Evolutionary conservation across 331 rosid species (phyloP).

Genomic region (Phaseolus coccineus): DNA sequence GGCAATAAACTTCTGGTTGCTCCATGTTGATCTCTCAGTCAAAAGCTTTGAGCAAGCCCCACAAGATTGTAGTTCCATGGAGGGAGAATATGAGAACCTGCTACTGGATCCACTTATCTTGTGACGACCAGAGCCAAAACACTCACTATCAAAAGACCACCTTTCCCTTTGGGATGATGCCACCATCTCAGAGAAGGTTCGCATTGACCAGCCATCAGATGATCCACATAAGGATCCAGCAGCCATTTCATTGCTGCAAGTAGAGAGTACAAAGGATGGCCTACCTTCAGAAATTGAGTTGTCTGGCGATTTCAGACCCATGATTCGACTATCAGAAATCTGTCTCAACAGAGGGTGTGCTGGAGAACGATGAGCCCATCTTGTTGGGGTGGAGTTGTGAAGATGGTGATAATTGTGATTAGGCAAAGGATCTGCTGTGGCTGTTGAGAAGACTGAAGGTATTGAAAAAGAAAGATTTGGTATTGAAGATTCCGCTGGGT

Average conservation of each 20-base stretch:
- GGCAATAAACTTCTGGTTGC: conserved; percentile 66
- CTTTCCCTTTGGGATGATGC: conserved; percentile 82
- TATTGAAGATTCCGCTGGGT: conserved; percentile 54
- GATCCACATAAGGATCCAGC: conserved; percentile 74
- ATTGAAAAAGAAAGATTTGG: conserved; percentile 61
- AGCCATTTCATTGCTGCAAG: conserved; percentile 78
- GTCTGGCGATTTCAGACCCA: conserved; percentile 78
- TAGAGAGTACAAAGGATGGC: conserved; percentile 74
- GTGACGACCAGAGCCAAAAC: conserved; percentile 63
- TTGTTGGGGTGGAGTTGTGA: conserved; percentile 69
- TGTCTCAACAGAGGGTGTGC: conserved; percentile 81
- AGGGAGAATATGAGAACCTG: conserved; percentile 78
- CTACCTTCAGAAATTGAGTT: conserved; percentile 84
- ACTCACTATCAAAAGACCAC: conserved; percentile 86
- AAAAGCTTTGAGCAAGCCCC: conserved; percentile 77
- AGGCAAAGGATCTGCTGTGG: conserved; percentile 56
- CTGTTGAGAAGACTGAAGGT: conserved; percentile 62
- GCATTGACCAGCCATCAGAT: conserved; percentile 93
- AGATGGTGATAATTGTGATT: conserved; percentile 51
- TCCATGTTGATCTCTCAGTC: conserved; percentile 79
- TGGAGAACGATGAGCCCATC: conserved; percentile 75
- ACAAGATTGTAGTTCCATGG: conserved; percentile 73
- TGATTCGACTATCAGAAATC: conserved; percentile 76
- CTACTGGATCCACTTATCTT: conserved; percentile 77
- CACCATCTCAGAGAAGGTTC: conserved; percentile 84